phyloP scores from a whole-genome alignment of 1,284 basidiomycete genomes.

The Salmacisia buchloeana region DNA sequence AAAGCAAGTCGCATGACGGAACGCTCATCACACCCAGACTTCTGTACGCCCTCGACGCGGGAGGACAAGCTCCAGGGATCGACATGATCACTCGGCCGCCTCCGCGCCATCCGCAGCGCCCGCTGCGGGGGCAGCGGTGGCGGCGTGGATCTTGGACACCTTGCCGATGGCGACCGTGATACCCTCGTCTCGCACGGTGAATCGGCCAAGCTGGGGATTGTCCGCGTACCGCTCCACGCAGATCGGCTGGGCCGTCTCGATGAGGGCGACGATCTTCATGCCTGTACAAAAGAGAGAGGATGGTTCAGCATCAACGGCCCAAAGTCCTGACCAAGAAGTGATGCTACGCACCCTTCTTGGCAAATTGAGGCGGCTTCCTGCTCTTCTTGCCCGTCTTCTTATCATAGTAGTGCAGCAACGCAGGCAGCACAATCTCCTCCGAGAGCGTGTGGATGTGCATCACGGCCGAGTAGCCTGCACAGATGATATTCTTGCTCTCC shows the following conservation, averaged over 20 bases:
- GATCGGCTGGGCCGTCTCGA: constrained; percentile 44
- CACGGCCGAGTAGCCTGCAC: constrained; percentile 47
- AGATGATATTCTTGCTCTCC: constrained; percentile 49
- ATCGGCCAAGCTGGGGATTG: constrained; percentile 48
- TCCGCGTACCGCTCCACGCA: constrained; percentile 48
- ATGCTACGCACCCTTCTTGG: constrained; percentile 20
- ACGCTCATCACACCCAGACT: too few species aligned
- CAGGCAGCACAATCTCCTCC: constrained; percentile 41
- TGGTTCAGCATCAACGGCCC: background rate
- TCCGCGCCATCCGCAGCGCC: constrained; percentile 7
- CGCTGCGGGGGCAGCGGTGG: background rate
- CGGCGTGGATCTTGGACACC: constrained; percentile 18
- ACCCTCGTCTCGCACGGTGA: constrained; percentile 49
- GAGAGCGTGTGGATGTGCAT: constrained; percentile 47
- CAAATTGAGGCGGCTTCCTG: constrained; percentile 45
- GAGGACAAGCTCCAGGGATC: too few species aligned
- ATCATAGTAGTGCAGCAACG: constrained; percentile 50
- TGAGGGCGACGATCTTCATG: constrained; percentile 49
- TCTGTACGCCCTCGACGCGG: too few species aligned
- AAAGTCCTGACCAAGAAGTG: background rate
- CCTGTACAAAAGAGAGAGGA: constrained; percentile 31
- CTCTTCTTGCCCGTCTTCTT: constrained; percentile 51
- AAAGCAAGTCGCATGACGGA: too few species aligned
- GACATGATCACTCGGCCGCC: too few species aligned
- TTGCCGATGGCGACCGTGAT: constrained; percentile 48